Base-by-base conservation (phyloP, 1,284 basidiomycete genomes). In the Malassezia cuniculi region DNA sequence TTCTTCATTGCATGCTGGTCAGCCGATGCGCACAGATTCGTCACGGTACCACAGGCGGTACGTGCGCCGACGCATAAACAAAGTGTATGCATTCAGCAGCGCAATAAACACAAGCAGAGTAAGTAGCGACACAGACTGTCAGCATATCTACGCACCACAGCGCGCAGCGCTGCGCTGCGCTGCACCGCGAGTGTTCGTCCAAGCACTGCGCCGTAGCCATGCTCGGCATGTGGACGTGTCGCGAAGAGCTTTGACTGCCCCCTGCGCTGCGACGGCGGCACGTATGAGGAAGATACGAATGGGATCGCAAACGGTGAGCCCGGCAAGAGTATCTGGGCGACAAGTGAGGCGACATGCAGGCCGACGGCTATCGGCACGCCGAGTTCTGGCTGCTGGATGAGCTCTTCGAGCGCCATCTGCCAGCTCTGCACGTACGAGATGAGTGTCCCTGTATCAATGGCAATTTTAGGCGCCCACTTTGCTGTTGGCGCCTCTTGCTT, bases 41-140 rank as follows among this genome's bases (percentile, higher is more conserved):
- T 36, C 14, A 6, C 38, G 36, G 36, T 45, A 36, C 42, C 42
- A 45, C 17, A 45, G 33, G 2, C 42, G 36, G 34, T 45, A 45
- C 16, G 31, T 36, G 16, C 42, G 31, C 4, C 30, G 24, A 24
- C 34, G 21, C 10, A 25, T 18, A 24, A 45, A 45, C 3, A 45
- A n/a, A 3, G 39, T 10, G 22, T 45, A 45, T 6, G 42, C 31
- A 27, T 45, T 45, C 36, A 35, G 35, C 12, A 36, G 6, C 11
- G 42, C 31, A 11, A 36, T 20, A 9, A 22, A 14, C 9, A 39
- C 18, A 5, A 45, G 26, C 9, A 29, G 32, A 5, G 39, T 11
- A n/a, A 34, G 39, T 2, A 45, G 15, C 27, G 31, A 12, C 11
- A 35, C 32, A 16, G 42, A 45, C 42, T 42, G 30, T n/a, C n/a